Evolutionary conservation across 2,329 filamentous ascomycete species (phyloP), one percentile per base, ranked within the genome.

Genomic region (Talaromyces verruculosus): DNA sequence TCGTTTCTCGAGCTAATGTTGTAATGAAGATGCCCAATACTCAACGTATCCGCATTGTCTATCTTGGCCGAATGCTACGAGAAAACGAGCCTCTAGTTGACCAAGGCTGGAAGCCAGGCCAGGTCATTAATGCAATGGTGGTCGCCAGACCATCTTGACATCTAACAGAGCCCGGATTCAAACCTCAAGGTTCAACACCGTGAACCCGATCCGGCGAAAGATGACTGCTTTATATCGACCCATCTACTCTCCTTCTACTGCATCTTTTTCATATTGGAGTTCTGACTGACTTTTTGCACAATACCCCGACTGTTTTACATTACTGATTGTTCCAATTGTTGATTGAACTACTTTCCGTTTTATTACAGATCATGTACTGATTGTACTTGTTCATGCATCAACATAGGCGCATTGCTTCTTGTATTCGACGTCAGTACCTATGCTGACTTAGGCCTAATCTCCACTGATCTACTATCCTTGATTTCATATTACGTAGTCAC

Each of bases 21-120:
- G n/a, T 8, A 13, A 17, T 45, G 19, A 70, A 90, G 89, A 80
- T 93, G 37, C 77, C 84, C 1, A 74, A 81, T 7, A 81, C 80
- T 53, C 87, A 86, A 68, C 85, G 83, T 58, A 82, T 97, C 61
- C 87, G 87, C 63, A 85, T 97, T 67, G 89, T 88, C 22, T 96
- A 96, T 76, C 84, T 95, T 77, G 93, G 93, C 70, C 92, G 88
- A 74, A 86, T 93, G 61, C 84, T 97, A 55, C 88, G 88, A 69
- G 91, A 94, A 69, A 83, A 84, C 63, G 75, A 85, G 22, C 84
- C 89, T 0, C 77, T 97, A 19, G 77, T 82, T 53, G 84, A 85
- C 2, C 90, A 95, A 71, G 90, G 90, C 59, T 97, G 91, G 91
- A 86, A 88, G 71, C 83, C 85, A 67, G 90, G 88, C 41, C 85